Conservation (phyloP, 768 basidiomycete genomes). For the Cubamyces lactineus region DNA sequence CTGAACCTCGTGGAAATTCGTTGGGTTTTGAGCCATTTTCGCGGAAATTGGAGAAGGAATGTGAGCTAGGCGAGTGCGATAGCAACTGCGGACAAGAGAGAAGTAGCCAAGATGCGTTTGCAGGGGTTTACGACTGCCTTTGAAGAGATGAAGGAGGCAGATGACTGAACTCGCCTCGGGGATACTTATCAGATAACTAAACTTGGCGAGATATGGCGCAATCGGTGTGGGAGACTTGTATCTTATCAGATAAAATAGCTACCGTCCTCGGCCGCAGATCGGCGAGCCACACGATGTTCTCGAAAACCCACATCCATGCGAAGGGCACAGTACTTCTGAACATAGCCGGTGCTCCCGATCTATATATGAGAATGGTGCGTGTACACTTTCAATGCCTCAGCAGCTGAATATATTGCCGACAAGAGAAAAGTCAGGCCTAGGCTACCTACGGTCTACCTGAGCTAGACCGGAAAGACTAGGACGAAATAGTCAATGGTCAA, state of each 20-base stretch:
- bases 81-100: background rate
- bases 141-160: slow-evolving; percentile 5
- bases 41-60: background rate
- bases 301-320: too few species aligned
- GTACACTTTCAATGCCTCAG: background rate
- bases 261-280: too few species aligned
- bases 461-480: too few species aligned
- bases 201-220: slow-evolving; percentile 20
- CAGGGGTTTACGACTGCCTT: slow-evolving; percentile 2
- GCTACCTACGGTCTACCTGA: too few species aligned
- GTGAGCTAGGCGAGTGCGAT: background rate
- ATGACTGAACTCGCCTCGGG: background rate
- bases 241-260: slow-evolving; percentile 15
- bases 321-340: too few species aligned
- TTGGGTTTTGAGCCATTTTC: slow-evolving; percentile 29
- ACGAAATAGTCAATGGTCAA: too few species aligned
- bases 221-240: slow-evolving; percentile 14
- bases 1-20: slow-evolving; percentile 52
- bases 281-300: too few species aligned
- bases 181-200: slow-evolving; percentile 22
- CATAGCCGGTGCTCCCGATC: background rate
- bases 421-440: too few species aligned
- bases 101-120: background rate
- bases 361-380: background rate
- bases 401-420: too few species aligned